A percentile compares a stretch with the other conserved stretches of the same genome.
phyloP scores from a whole-genome alignment of 2,329 filamentous ascomycete species.

The Cladorrhinum sp. region DNA sequence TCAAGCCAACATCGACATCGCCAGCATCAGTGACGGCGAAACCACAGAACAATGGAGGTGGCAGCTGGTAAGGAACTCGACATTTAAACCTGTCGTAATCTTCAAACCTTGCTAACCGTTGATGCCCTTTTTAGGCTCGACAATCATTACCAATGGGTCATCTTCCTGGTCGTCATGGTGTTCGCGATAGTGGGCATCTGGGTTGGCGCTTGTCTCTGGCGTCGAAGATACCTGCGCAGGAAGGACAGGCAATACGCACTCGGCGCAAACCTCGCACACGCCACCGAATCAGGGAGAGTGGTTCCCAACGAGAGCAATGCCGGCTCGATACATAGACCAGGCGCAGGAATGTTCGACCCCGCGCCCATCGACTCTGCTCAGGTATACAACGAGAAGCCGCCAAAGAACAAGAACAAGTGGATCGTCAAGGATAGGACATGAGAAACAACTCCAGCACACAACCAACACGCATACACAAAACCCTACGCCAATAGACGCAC shows the following conservation, averaged over 20 bases:
- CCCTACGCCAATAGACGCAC: constrained; percentile 8
- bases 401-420: constrained; percentile 50
- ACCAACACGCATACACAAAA: neutral
- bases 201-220: constrained; percentile 66
- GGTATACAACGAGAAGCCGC: constrained; percentile 38
- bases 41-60: constrained; percentile 30
- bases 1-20: constrained; percentile 33
- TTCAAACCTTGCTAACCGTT: constrained; percentile 14
- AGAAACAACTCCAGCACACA: constrained; percentile 13
- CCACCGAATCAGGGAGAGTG: constrained; percentile 30
- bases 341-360: constrained; percentile 40
- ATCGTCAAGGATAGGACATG: constrained; percentile 43
- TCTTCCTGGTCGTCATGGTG: constrained; percentile 74
- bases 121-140: constrained; percentile 52
- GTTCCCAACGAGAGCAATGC: constrained; percentile 39
- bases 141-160: constrained; percentile 74
- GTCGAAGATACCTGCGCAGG: constrained; percentile 69
- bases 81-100: neutral
- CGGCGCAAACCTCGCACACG: constrained; percentile 39
- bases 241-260: constrained; percentile 57
- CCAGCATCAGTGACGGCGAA: constrained; percentile 24
- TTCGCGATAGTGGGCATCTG: constrained; percentile 66
- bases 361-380: constrained; percentile 32
- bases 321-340: constrained; percentile 35
- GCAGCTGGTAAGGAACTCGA: constrained; percentile 45